These are phyloP conservation scores for Vitis vinifera DNA, from an alignment of 164 flowering plant species.

Conservation along the genomic window ASM3070453v1 NC_081820.1:26044501-26045000, in stretches of 20 bases:
- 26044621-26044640: no score
- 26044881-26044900: not conserved
- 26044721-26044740: slow-evolving; percentile 7
- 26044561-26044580: no score
- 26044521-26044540: no score
- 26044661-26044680: slow-evolving; percentile 7
- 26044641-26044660: slow-evolving; percentile 2
- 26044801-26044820: slow-evolving; percentile 7
- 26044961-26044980: no score
- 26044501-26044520: no score
- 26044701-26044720: not conserved
- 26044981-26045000: no score
- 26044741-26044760: slow-evolving; percentile 5
- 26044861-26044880: not conserved
- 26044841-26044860: not conserved
- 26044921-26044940: no score
- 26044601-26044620: no score
- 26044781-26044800: slow-evolving; percentile 14
- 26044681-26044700: slow-evolving; percentile 12
- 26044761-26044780: not conserved
- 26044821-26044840: not conserved
- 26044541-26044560: no score
- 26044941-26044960: no score
- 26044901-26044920: no score
- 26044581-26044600: no score